Percentiles rank a stretch among this genome's conserved stretches.
phyloP scores from a whole-genome alignment of 164 flowering plant species.

The Litsea cubeba region DNA sequence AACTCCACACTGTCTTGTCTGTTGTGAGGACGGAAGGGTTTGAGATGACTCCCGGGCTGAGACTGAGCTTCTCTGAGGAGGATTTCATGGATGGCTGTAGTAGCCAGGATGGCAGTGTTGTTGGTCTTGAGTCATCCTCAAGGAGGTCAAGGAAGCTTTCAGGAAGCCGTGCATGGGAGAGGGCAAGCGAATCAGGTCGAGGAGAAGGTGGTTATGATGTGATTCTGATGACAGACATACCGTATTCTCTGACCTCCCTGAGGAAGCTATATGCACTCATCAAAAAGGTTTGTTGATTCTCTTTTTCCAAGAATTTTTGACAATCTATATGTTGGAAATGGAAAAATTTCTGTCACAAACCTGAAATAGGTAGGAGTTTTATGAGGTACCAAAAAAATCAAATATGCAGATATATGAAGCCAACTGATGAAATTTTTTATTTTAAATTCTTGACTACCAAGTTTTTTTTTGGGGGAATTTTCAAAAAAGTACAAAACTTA shows the following conservation, averaged over 20 bases:
- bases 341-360: neutral
- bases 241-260: constrained; percentile 56
- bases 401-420: neutral
- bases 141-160: constrained; percentile 88
- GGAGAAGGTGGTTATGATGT: constrained; percentile 86
- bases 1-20: constrained; percentile 72
- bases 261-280: constrained; percentile 72
- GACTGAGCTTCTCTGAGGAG: constrained; percentile 79
- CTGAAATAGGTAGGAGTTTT: no score
- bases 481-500: no score
- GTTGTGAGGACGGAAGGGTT: constrained; percentile 46
- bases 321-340: neutral
- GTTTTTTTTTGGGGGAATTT: no score
- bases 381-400: neutral
- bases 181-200: constrained; percentile 61
- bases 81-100: constrained; percentile 84
- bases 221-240: constrained; percentile 77
- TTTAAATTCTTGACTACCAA: neutral
- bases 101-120: constrained; percentile 81
- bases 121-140: constrained; percentile 54
- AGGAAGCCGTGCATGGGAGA: constrained; percentile 93
- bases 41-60: constrained; percentile 51
- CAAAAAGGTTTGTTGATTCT: constrained; percentile 57
- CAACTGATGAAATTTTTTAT: neutral
- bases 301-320: neutral